Base-by-base conservation (phyloP, 2,329 filamentous ascomycete species). In the Cercospora brassicicola region DNA sequence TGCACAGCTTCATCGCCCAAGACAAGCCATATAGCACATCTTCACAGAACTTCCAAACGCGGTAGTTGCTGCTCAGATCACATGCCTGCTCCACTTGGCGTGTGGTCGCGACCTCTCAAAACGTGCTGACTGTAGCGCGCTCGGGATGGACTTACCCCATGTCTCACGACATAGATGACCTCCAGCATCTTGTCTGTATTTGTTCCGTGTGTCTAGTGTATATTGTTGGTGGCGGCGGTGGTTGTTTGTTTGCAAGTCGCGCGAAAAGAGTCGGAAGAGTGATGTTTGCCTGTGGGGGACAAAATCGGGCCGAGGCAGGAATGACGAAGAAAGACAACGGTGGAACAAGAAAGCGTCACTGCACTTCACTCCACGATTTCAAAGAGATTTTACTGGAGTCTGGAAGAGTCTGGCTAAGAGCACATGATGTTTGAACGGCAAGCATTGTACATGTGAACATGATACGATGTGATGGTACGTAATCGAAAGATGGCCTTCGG, bases 91-190 rank as follows among this genome's bases (percentile, higher is more conserved):
- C 48, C 62, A 31, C 62, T 56, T 64, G 48, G 62, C 62, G 62
- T 18, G 45, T 36, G 13, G 10, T 7, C 18, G 31, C 45, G 30
- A 31, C 18, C n/a, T 36, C n/a, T 51, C 36, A 20, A 20, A 20
- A 20, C 18, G 18, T 26, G 48, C 20, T n/a, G 48, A 1, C 8
- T 55, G 55, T 36, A 56, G 55, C 20, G 60, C 66, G 28, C 26
- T 33, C 23, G 30, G 15, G 7, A 61, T 45, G 10, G 13, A 83
- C 83, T 78, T 82, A 85, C 83, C 31, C 82, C 83, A 74, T 85
- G 83, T 60, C 83, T 77, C 28, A 84, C 80, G 62, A 85, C 78
- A 73, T 85, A 84, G 67, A 85, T 82, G 11, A 78, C 78, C 73
- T 85, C 82, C 67, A 85, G 72, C 79, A 80, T 80, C 51, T 70